Base-by-base conservation (phyloP, 371 early-diverging fungal genomes). In the Phascolomyces articulosus region DNA sequence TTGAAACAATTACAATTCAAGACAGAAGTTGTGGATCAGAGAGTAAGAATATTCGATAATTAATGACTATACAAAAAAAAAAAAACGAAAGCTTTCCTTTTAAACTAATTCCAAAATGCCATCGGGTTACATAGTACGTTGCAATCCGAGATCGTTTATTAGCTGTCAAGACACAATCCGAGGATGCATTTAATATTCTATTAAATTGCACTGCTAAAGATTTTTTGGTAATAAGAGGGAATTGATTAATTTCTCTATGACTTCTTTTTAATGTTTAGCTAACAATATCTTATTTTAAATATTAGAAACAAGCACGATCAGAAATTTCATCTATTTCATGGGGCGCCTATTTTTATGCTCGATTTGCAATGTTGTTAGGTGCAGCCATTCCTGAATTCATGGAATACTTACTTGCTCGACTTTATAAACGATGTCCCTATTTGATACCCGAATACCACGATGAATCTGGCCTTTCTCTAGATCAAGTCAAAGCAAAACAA, bases 381-480 rank as follows among this genome's bases (percentile, higher is more conserved):
- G 72, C 77, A 2, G 67, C 71, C 1, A 87, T 92, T 41, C 85
- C 90, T 21, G 77, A 72, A 27, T 86, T 95, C 27, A 48, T 75
- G 16, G 86, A 87, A 8, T 85, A 93, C 41, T 65, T 95, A n/a
- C 72, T 94, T 56, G 88, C 90, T 10, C 83, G 94, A 9, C 68
- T 95, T 40, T 75, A 84, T 53, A 93, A 93, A 63, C 85, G 91
- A 44, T 95, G 95, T 63, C 91, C 90, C 1, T 93, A 90, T 62
- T 66, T 91, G 7, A 82, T 91, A 9, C 96, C 96, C 0, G 71
- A 80, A 49, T 95, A 91, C 60, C 72, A 77, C 38, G 78, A 75
- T 40, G 74, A 78, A 34, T 68, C 77, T 26, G 91, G 58, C 40
- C 69, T 78, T 23, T 27, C 80, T 63, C 73, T 65, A 21, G 55